Percentiles rank a stretch among this genome's conserved stretches.
These are phyloP conservation scores for Cryphonectria carpinicola DNA, from an alignment of 2,329 filamentous ascomycete species.

Conservation along the genomic window DNA sequence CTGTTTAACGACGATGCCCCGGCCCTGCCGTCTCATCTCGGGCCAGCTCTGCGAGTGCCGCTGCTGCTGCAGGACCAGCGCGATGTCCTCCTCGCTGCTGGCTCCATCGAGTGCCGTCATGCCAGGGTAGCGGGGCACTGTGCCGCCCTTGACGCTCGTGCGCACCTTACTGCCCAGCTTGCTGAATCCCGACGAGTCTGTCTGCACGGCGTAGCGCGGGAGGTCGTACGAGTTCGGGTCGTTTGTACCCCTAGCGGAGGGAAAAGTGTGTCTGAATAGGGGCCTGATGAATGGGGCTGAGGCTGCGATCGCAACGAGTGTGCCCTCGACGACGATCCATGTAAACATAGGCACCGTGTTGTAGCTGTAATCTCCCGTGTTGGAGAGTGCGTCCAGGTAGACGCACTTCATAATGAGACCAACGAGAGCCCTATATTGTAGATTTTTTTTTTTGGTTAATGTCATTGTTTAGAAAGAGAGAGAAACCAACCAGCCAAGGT, in stretches of 20 bases:
- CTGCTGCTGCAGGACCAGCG: slow-evolving; percentile 5
- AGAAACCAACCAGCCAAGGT: too few species aligned
- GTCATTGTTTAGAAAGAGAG: too few species aligned
- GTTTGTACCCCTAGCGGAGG: not conserved
- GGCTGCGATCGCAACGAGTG: slow-evolving; percentile 19
- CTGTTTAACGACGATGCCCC: slow-evolving; percentile 15
- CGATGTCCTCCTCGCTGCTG: slow-evolving; percentile 16
- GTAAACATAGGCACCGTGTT: slow-evolving; percentile 23
- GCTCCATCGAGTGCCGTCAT: slow-evolving; percentile 4
- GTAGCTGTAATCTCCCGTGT: slow-evolving; percentile 22
- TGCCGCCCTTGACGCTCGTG: slow-evolving; percentile 11
- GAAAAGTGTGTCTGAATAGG: slow-evolving; percentile 10
- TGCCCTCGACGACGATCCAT: slow-evolving; percentile 23
- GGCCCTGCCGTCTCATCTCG: not conserved
- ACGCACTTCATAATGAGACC: slow-evolving; percentile 24
- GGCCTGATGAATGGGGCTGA: slow-evolving; percentile 19
- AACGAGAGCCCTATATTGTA: slow-evolving; percentile 17
- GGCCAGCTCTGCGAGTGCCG: not conserved
- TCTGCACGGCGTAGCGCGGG: slow-evolving; percentile 16
- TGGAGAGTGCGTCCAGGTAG: slow-evolving; percentile 20
- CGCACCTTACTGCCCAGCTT: slow-evolving; percentile 16
- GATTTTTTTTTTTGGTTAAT: too few species aligned
- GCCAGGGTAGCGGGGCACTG: slow-evolving; percentile 4
- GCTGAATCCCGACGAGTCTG: slow-evolving; percentile 19
- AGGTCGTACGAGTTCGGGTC: slow-evolving; percentile 16